Conservation (phyloP, 768 basidiomycete genomes). For the Suillus luteus region DNA sequence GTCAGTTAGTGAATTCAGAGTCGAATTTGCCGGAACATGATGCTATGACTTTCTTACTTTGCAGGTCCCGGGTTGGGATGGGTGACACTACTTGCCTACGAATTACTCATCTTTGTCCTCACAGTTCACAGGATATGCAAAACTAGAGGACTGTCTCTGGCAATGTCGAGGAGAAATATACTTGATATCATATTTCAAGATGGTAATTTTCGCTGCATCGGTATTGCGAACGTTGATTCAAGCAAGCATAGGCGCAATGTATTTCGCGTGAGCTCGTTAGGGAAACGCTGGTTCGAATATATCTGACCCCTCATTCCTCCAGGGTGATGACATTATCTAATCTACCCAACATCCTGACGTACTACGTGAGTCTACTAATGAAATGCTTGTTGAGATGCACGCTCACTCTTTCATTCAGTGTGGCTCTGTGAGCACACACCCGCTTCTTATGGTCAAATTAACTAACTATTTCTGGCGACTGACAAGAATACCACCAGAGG, state of each 20-base stretch:
- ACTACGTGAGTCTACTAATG: slow-evolving; percentile 31
- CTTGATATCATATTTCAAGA: slow-evolving; percentile 49
- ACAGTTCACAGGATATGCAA: slow-evolving; percentile 48
- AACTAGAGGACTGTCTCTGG: slow-evolving; percentile 27
- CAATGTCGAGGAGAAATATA: slow-evolving; percentile 35
- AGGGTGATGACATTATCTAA: slow-evolving; percentile 57
- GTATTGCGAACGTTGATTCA: background rate
- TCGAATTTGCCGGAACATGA: background rate
- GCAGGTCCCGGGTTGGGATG: slow-evolving; percentile 41
- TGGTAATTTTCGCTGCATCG: slow-evolving; percentile 37
- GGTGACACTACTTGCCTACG: slow-evolving; percentile 55
- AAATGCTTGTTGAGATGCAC: background rate
- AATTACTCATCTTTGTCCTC: slow-evolving; percentile 47
- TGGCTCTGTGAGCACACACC: background rate
- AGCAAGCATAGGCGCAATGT: slow-evolving; percentile 46
- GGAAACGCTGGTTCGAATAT: background rate
- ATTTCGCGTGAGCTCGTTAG: slow-evolving; percentile 49
- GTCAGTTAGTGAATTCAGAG: background rate
- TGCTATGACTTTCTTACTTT: background rate
- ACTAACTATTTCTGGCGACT: background rate
- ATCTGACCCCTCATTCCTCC: slow-evolving; percentile 1
- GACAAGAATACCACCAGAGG: background rate
- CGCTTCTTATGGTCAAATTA: background rate
- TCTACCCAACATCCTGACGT: slow-evolving; percentile 47
- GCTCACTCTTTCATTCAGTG: background rate